Evolutionary conservation across 257 asterid species (phyloP).

Genomic region (Solanum medicagineum): DNA sequence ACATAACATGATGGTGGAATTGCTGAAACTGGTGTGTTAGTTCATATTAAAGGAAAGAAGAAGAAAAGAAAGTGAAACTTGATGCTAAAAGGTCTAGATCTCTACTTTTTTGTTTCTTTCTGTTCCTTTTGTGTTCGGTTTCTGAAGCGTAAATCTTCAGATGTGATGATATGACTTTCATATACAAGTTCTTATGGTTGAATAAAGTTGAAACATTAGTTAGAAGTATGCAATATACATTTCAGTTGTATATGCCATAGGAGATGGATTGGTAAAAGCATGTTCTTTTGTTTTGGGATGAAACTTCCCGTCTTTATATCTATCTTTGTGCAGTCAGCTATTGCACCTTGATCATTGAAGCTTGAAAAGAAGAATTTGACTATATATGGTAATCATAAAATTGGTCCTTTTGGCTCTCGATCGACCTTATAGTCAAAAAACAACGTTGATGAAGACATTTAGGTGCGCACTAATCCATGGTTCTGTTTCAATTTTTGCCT

Average conservation of each 20-base stretch:
- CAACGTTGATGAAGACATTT: background rate
- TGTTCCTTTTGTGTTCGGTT: background rate
- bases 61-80: background rate
- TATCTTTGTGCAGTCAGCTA: no score
- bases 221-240: background rate
- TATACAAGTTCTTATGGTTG: background rate
- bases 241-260: background rate
- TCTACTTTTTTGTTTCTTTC: background rate
- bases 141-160: background rate
- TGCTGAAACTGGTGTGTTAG: background rate
- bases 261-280: background rate
- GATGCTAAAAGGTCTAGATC: background rate
- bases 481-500: background rate
- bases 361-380: background rate
- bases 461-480: background rate
- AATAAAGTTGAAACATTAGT: background rate
- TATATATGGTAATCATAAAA: background rate
- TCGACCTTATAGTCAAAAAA: background rate
- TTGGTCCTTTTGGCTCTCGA: background rate
- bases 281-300: no score
- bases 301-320: no score
- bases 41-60: background rate
- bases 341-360: no score
- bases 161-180: background rate
- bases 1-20: background rate